phyloP scores from a whole-genome alignment of 495 filamentous ascomycete genomes.

The Tuber brumale region DNA sequence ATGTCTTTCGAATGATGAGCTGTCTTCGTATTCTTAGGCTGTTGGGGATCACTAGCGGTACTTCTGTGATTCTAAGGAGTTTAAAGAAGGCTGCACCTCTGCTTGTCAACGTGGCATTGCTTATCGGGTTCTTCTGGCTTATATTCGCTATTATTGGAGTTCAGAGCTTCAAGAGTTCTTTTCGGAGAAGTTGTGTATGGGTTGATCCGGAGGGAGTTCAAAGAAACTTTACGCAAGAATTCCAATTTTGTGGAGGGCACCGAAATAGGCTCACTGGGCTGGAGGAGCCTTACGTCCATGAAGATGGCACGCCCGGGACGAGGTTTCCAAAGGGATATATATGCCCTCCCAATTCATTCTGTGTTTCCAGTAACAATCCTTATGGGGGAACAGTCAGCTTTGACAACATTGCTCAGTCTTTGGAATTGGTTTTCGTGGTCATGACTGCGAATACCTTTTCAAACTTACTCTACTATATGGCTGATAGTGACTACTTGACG shows the following conservation, averaged over 20 bases:
- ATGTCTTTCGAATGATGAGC: constrained; percentile 92
- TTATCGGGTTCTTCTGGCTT: constrained; percentile 98
- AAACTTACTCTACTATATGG: constrained; percentile 86
- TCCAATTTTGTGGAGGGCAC: constrained; percentile 84
- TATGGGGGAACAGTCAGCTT: constrained; percentile 86
- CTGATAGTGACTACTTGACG: constrained; percentile 81
- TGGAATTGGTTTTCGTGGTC: constrained; percentile 95
- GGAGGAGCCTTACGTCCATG: constrained; percentile 59
- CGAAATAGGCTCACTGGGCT: constrained; percentile 54
- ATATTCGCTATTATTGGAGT: constrained; percentile 94
- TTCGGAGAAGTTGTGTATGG: constrained; percentile 85
- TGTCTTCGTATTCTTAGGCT: constrained; percentile 86
- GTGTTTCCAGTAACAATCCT: constrained; percentile 71
- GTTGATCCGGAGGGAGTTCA: constrained; percentile 42
- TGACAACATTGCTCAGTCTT: constrained; percentile 83
- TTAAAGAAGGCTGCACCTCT: constrained; percentile 90
- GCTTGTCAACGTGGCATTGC: constrained; percentile 88
- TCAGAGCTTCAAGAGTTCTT: constrained; percentile 94
- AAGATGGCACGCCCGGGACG: constrained; percentile 46
- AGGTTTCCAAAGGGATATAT: constrained; percentile 74
- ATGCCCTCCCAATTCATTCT: constrained; percentile 75
- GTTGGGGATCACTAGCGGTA: constrained; percentile 83
- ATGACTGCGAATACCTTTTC: constrained; percentile 98
- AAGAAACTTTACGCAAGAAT: constrained; percentile 49
- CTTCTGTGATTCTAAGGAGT: constrained; percentile 85